These are phyloP conservation scores for Phytophthora sp. DNA, from an alignment of 352 stramenopile species.

Conservation along the genomic window DNA sequence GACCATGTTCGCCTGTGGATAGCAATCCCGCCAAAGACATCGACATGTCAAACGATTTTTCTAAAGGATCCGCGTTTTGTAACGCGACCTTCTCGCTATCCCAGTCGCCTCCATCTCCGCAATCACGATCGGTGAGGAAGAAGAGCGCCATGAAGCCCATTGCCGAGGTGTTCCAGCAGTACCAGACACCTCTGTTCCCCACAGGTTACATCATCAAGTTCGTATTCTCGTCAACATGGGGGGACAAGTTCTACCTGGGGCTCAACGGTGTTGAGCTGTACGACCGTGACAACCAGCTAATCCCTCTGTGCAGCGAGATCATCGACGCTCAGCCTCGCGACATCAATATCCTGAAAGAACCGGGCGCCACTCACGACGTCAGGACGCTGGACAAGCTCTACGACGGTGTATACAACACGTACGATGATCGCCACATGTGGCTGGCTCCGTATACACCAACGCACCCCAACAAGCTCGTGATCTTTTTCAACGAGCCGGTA, in stretches of 20 bases:
- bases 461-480: slow-evolving; percentile 69
- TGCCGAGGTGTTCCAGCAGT: slow-evolving; percentile 79
- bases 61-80: slow-evolving; percentile 7
- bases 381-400: slow-evolving; percentile 81
- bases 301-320: slow-evolving; percentile 51
- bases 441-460: slow-evolving; percentile 67
- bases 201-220: slow-evolving; percentile 90
- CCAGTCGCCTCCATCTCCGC: slow-evolving; percentile 3
- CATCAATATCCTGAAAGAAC: slow-evolving; percentile 88
- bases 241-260: slow-evolving; percentile 79
- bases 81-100: slow-evolving; percentile 11
- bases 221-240: slow-evolving; percentile 77
- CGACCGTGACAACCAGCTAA: slow-evolving; percentile 52
- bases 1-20: slow-evolving; percentile 13
- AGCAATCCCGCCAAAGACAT: not conserved
- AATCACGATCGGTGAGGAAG: not conserved
- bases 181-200: slow-evolving; percentile 86
- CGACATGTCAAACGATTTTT: slow-evolving; percentile 4
- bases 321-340: slow-evolving; percentile 73
- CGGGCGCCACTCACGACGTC: slow-evolving; percentile 56
- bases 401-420: slow-evolving; percentile 76
- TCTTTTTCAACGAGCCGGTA: slow-evolving; percentile 83
- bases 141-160: slow-evolving; percentile 55
- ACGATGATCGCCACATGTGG: slow-evolving; percentile 83
- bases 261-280: slow-evolving; percentile 85